These are phyloP conservation scores for Kodamaea leandrae DNA, from an alignment of 805 yeast genomes.

Conservation along the genomic window DNA sequence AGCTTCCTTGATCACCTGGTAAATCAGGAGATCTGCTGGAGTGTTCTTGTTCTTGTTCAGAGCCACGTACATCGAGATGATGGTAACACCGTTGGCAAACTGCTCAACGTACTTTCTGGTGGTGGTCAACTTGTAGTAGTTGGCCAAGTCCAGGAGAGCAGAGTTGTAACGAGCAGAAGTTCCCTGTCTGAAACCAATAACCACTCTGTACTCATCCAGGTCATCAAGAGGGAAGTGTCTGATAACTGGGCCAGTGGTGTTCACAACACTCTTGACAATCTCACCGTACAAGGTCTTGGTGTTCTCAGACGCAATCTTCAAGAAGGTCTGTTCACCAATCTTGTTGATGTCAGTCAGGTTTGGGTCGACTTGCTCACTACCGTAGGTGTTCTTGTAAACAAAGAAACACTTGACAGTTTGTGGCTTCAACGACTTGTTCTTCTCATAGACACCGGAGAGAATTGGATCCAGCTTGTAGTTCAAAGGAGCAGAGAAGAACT, in stretches of 20 bases:
- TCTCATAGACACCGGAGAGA: conserved; percentile 37
- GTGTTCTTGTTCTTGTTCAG: conserved; percentile 48
- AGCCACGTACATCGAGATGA: conserved; percentile 81
- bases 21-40: conserved; percentile 71
- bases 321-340: conserved; percentile 78
- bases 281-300: conserved; percentile 76
- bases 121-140: conserved; percentile 80
- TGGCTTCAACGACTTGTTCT: conserved; percentile 34
- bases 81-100: conserved; percentile 82
- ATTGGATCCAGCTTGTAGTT: conserved; percentile 45
- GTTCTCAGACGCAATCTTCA: conserved; percentile 71
- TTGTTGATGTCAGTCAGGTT: conserved; percentile 53
- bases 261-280: conserved; percentile 64
- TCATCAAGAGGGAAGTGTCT: conserved; percentile 80
- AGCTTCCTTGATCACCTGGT: conserved; percentile 91
- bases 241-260: conserved; percentile 88
- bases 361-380: conserved; percentile 20
- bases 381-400: conserved; percentile 64
- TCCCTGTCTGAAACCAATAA: conserved; percentile 83
- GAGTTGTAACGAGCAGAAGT: conserved; percentile 85
- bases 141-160: conserved; percentile 81
- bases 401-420: conserved; percentile 71
- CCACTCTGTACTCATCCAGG: conserved; percentile 78
- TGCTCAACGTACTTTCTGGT: conserved; percentile 93
- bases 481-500: conserved; percentile 71